Base-by-base conservation (phyloP, 306 rosid species). In the Cicer yamashitae region DNA sequence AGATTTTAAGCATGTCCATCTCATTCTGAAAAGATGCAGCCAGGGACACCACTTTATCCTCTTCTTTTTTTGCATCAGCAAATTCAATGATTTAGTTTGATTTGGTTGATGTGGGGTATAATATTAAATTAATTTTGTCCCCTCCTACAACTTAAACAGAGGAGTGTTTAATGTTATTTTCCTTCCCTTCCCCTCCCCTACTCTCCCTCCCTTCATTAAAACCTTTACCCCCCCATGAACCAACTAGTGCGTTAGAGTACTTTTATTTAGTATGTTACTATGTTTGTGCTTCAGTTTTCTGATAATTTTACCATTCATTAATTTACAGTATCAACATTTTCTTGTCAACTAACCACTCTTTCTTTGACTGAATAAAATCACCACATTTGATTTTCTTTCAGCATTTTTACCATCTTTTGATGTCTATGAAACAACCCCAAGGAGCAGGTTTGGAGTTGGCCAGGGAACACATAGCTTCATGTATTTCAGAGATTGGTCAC, bases 371-470 rank as follows among this genome's bases (percentile, higher is more conserved):
- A 65, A 73, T 63, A 65, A 82, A 60, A 30, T 82, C 71, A 13
- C 11, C 52, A 73, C 77, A 50, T 51, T 70, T 64, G 10, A 57
- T 77, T 84, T 82, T 74, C 68, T 84, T 88, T 77, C 97, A 94
- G 98, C 96, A 94, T 76, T 89, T 94, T 82, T 90, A 89, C 78
- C 97, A 94, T 78, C 91, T 90, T 78, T 89, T 94, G 82, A 70
- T 85, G 70, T 87, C 93, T 70, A 76, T 94, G 93, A 89, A 89
- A 88, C 91, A 96, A 58, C 96, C 97, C 73, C 98, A 90, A 90
- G 98, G 98, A 61, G 89, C 96, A 81, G 98, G 98, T 13, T 88
- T 89, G 84, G 97, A 91, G 91, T 80, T 94, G 84, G 98, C 96
- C 30, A 91, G 97, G 78, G 92, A 94, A 68, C 98, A 94, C 86